A percentile compares a stretch with the other conserved stretches of the same genome.
Conservation (phyloP, 169 alveolate genomes). For the Plasmodium reichenowi region DNA sequence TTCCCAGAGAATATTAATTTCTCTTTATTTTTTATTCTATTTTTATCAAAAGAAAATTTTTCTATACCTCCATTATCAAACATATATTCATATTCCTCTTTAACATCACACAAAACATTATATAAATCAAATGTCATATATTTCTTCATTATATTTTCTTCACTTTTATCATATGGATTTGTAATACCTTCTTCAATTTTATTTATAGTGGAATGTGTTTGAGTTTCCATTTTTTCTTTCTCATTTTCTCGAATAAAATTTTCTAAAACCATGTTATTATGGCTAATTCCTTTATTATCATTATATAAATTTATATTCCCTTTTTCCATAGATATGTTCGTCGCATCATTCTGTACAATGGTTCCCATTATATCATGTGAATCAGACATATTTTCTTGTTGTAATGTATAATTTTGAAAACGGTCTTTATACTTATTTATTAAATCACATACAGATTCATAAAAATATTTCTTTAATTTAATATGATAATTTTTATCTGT, state of each 20-base stretch:
- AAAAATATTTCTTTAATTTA: constrained; percentile 43
- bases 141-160: constrained; percentile 43
- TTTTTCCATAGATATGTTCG: neutral
- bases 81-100: constrained; percentile 67
- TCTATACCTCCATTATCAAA: constrained; percentile 70
- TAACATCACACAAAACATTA: constrained; percentile 51
- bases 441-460: constrained; percentile 33
- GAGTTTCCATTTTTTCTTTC: constrained; percentile 1
- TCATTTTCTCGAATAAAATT: constrained; percentile 43
- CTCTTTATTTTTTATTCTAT: constrained; percentile 50
- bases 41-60: constrained; percentile 44
- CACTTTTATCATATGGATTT: constrained; percentile 19
- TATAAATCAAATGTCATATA: constrained; percentile 50
- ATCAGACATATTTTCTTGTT: neutral
- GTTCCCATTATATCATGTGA: neutral
- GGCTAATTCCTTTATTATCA: neutral
- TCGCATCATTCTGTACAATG: neutral
- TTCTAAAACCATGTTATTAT: constrained; percentile 1
- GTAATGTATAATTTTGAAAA: constrained; percentile 5
- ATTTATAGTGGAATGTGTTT: neutral
- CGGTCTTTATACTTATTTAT: constrained; percentile 6
- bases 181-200: constrained; percentile 14
- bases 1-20: constrained; percentile 61
- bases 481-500: constrained; percentile 36
- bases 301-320: neutral